These are phyloP conservation scores for Prunus mira DNA, from an alignment of 306 rosid species.

Conservation along the genomic window DNA sequence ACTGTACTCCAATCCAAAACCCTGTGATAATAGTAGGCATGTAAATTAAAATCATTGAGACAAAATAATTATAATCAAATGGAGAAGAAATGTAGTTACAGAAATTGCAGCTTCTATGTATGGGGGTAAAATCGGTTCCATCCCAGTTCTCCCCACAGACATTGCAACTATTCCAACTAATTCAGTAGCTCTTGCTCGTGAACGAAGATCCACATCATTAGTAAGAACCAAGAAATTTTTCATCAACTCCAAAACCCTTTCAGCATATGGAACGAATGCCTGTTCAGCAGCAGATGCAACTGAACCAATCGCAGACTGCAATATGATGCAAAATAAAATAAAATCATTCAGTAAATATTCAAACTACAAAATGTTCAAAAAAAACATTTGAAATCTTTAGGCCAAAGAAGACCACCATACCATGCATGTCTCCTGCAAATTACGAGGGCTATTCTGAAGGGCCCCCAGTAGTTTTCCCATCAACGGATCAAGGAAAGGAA, in stretches of 20 bases:
- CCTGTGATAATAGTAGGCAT: conserved; percentile 49
- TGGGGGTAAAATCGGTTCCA: conserved; percentile 91
- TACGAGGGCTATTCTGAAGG: conserved; percentile 76
- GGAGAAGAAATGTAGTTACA: conserved; percentile 47
- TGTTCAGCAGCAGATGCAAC: conserved; percentile 96
- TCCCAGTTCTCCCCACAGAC: conserved; percentile 82
- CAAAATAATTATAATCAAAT: conserved; percentile 10
- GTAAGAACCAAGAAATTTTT: conserved; percentile 88
- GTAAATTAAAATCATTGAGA: conserved; percentile 12
- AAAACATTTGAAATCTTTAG: conserved; percentile 17
- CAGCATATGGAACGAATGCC: conserved; percentile 93
- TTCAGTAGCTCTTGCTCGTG: conserved; percentile 97
- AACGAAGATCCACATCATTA: conserved; percentile 83
- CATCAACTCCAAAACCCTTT: conserved; percentile 93
- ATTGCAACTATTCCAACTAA: conserved; percentile 98
- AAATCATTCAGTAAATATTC: conserved; percentile 18
- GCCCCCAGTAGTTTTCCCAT: conserved; percentile 82
- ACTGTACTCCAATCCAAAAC: conserved; percentile 86
- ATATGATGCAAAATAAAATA: conserved; percentile 3
- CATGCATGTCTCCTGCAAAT: conserved; percentile 99
- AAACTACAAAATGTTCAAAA: conserved; percentile 3
- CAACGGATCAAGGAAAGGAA: conserved; percentile 90
- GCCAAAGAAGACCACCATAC: conserved; percentile 41
- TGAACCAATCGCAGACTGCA: conserved; percentile 99
- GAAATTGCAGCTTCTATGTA: conserved; percentile 92